Conservation (phyloP, 2,329 filamentous ascomycete species). For the Acephala macrosclerotiorum region DNA sequence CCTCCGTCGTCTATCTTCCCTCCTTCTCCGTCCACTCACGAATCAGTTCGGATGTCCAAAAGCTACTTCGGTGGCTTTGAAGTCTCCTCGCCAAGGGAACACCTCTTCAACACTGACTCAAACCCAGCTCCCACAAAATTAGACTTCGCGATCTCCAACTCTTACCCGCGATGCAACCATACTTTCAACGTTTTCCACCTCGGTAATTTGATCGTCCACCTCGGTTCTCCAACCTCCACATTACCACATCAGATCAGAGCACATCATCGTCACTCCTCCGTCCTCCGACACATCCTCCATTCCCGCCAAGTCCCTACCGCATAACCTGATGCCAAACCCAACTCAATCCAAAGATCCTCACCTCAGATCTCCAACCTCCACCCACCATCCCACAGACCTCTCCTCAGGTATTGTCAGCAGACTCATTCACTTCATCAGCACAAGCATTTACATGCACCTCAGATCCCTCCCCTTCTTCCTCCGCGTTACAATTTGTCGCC, state of each 20-base stretch:
- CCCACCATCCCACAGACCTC: not conserved
- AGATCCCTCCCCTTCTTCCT: not conserved
- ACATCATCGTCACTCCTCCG: not conserved
- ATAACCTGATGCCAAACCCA: slow-evolving; percentile 7
- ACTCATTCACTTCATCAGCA: not conserved
- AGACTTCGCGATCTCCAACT: not conserved
- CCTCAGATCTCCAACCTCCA: not conserved
- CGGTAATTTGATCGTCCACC: not conserved
- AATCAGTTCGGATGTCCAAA: not conserved
- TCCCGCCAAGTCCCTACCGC: slow-evolving; percentile 7
- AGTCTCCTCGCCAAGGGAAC: not conserved
- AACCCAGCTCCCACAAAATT: not conserved
- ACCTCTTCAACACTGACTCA: not conserved
- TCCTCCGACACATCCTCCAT: not conserved
- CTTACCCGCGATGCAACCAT: not conserved
- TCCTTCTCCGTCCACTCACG: not conserved
- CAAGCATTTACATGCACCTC: not conserved
- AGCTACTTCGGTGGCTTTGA: not conserved
- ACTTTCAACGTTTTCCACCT: not conserved
- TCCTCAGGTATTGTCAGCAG: not conserved
- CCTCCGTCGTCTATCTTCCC: not conserved
- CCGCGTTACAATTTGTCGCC: no score
- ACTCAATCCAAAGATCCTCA: slow-evolving; percentile 1
- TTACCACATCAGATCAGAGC: not conserved
- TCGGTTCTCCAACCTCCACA: slow-evolving; percentile 1